A percentile compares a stretch with the other conserved stretches of the same genome.
These are phyloP conservation scores for Favolaschia claudopus DNA, from an alignment of 768 basidiomycete species.

Conservation along the genomic window DNA sequence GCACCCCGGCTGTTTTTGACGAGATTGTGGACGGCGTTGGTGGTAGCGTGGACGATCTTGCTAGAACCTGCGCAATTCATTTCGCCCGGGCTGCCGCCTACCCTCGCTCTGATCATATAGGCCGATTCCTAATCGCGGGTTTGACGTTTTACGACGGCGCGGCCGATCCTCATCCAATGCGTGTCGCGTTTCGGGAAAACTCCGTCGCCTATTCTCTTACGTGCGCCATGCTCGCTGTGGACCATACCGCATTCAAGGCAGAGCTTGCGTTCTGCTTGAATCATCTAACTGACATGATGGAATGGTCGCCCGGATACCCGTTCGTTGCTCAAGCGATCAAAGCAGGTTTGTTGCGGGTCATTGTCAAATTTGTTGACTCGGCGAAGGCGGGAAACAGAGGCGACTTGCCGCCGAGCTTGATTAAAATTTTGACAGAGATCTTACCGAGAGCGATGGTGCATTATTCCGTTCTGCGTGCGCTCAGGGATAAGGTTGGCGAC, in stretches of 20 bases:
- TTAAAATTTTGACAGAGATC: not conserved
- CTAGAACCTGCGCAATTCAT: not conserved
- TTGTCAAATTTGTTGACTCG: not conserved
- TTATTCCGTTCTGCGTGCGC: not conserved
- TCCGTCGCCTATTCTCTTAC: not conserved
- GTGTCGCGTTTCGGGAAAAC: not conserved
- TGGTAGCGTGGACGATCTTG: not conserved
- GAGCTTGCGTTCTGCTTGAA: not conserved
- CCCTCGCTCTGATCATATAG: too few species aligned
- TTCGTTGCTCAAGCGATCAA: not conserved
- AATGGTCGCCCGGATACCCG: not conserved
- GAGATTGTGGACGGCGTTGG: not conserved
- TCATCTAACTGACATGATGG: not conserved
- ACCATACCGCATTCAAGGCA: not conserved
- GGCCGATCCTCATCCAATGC: not conserved
- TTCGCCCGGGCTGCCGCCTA: not conserved
- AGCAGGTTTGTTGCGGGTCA: not conserved
- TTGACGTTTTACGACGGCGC: not conserved
- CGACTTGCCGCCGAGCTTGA: too few species aligned
- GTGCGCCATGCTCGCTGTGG: not conserved
- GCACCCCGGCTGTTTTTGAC: not conserved
- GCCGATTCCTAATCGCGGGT: not conserved
- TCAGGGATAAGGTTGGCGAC: not conserved
- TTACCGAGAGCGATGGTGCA: not conserved
- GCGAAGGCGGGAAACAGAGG: not conserved